Percentiles rank a stretch among this genome's conserved stretches.
phyloP scores from a whole-genome alignment of 164 flowering plant species.

The Macadamia integrifolia region DNA sequence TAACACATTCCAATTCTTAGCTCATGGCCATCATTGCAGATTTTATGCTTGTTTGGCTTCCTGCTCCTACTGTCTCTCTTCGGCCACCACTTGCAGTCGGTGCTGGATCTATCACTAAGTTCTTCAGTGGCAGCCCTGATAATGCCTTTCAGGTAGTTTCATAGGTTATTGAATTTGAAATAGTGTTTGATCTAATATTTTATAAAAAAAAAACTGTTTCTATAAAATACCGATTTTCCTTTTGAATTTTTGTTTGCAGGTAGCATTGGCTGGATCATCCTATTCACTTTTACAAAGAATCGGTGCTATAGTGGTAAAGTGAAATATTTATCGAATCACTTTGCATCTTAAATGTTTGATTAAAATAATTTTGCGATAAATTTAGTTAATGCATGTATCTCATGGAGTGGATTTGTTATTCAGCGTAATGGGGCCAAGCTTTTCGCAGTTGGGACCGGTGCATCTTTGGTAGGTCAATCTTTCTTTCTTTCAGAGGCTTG shows the following conservation, averaged over 20 bases:
- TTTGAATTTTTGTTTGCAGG: slow-evolving; percentile 34
- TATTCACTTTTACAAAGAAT: slow-evolving; percentile 76
- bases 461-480: slow-evolving; percentile 66
- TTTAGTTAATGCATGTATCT: neutral
- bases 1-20: slow-evolving; percentile 28
- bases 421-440: slow-evolving; percentile 96
- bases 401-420: slow-evolving; percentile 11
- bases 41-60: slow-evolving; percentile 99
- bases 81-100: slow-evolving; percentile 60
- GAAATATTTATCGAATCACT: neutral
- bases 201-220: neutral
- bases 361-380: neutral
- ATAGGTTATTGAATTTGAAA: neutral
- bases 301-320: slow-evolving; percentile 82
- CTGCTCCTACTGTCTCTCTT: slow-evolving; percentile 96
- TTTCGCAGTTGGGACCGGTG: slow-evolving; percentile 87
- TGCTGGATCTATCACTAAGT: slow-evolving; percentile 84
- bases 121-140: slow-evolving; percentile 82
- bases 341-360: neutral
- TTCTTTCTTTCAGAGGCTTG: neutral
- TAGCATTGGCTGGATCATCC: slow-evolving; percentile 81
- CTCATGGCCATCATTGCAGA: slow-evolving; percentile 98
- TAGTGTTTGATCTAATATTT: neutral
- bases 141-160: slow-evolving; percentile 86
- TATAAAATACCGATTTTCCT: slow-evolving; percentile 3